A percentile compares a stretch with the other conserved stretches of the same genome.
phyloP scores from a whole-genome alignment of 1,139 yeast species.

The Scheffersomyces titani region DNA sequence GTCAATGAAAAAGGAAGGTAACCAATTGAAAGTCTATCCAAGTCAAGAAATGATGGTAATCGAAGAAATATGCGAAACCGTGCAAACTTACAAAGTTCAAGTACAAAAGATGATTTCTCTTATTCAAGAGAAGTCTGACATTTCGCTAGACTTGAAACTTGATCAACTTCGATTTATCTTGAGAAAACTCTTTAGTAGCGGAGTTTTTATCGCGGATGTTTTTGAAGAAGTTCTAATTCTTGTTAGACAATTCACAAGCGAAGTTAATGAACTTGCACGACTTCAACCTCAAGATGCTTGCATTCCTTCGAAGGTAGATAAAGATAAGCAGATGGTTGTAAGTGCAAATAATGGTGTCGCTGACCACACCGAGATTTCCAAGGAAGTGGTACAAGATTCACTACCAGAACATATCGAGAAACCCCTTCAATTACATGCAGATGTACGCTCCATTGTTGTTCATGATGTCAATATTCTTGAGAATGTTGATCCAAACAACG shows the following conservation, averaged over 20 bases:
- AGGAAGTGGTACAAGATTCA: too few relatives aligned
- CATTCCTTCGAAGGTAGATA: background rate
- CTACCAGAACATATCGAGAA: background rate
- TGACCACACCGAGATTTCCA: background rate
- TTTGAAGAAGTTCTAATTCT: constrained; percentile 20
- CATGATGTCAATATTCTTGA: background rate
- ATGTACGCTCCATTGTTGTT: background rate
- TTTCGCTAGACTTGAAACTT: constrained; percentile 15
- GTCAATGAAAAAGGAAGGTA: constrained; percentile 28
- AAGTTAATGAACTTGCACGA: background rate
- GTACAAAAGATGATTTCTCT: background rate
- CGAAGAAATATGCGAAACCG: constrained; percentile 17
- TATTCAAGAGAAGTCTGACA: background rate
- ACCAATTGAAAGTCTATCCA: constrained; percentile 38
- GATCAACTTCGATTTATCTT: constrained; percentile 29
- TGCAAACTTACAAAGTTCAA: background rate
- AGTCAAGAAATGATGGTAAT: constrained; percentile 34
- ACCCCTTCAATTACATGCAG: background rate
- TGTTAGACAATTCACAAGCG: constrained; percentile 11
- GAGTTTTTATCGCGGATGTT: constrained; percentile 27
- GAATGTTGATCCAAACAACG: background rate
- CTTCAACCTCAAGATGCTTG: background rate
- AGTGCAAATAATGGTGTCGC: background rate
- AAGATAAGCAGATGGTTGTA: background rate
- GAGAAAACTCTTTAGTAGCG: constrained; percentile 38